A percentile compares a stretch with the other conserved stretches of the same genome.
Conservation (phyloP, 75 land plant genomes). For the Isoetes taiwanensis region DNA sequence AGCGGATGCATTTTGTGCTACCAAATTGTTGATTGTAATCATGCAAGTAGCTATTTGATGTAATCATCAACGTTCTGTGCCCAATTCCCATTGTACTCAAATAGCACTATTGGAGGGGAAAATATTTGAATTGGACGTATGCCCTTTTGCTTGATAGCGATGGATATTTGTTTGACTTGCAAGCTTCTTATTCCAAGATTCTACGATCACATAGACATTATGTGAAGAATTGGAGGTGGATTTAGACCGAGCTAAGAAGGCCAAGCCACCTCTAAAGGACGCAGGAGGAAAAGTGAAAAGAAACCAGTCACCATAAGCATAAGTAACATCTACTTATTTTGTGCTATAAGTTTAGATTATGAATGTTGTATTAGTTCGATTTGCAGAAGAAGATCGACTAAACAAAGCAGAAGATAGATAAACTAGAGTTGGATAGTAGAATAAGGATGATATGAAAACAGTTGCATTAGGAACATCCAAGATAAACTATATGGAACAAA, state of each 20-base stretch:
- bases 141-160: too few relatives aligned
- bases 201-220: too few relatives aligned
- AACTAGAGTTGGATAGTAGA: constrained; percentile 56
- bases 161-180: too few relatives aligned
- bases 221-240: constrained; percentile 54
- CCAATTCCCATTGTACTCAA: constrained; percentile 72
- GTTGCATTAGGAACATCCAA: constrained; percentile 97
- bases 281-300: constrained; percentile 72
- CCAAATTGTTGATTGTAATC: too few relatives aligned
- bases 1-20: too few relatives aligned
- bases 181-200: too few relatives aligned
- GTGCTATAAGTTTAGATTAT: too few relatives aligned
- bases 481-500: constrained; percentile 96
- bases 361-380: constrained; percentile 29
- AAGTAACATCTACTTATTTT: constrained; percentile 11
- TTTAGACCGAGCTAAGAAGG: constrained; percentile 77
- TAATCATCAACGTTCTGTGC: constrained; percentile 92
- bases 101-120: constrained; percentile 68
- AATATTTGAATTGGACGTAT: constrained; percentile 60
- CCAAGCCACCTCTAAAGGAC: constrained; percentile 78
- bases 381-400: constrained; percentile 66
- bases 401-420: constrained; percentile 66
- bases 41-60: constrained; percentile 91
- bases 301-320: constrained; percentile 66
- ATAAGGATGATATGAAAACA: constrained; percentile 87